Evolutionary conservation across 129 eudicot genomes (phyloP), one percentile per base, ranked within the genome.

Genomic region (Flaveria sonorensis): DNA sequence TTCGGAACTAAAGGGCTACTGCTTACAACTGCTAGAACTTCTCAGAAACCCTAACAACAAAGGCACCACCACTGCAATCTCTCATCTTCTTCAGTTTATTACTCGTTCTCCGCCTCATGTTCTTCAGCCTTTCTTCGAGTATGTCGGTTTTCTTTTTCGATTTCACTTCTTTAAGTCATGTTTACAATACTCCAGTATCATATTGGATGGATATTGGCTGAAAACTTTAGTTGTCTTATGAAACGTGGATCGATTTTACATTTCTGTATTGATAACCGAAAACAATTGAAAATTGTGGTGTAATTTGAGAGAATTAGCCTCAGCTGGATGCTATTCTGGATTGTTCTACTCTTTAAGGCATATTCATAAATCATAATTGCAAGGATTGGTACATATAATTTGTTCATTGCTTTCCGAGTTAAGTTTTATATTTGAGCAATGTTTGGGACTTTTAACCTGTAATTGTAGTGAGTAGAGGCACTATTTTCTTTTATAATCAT

Each of bases 71-170:
- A 11, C 73, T n/a, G 32, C 80, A 52, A 59, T 84, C 39, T 52
- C 86, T 73, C 81, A 45, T 56, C 81, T 91, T 39, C 90, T 57
- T 65, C 81, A 48, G 15, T 79, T 87, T 30, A 88, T 90, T 32
- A 86, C 76, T 21, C 80, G 81, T 1, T 89, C 85, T 16, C 43
- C 92, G 14, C 70, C 88, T 15, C 65, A 60, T 39, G 62, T 77
- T 46, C 90, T 93, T 18, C 96, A 87, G 61, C 88, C 89, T 36
- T 83, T 88, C 71, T 84, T 93, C 75, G 98, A 93, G 98, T 93
- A 89, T 10, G 87, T 57, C 53, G 7, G 40, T 48, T 40, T 47
- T 43, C 19, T 8, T 52, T 47, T 23, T 16, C 30, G 52, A 39
- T 7, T 67, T 67, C n/a, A 40, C 72, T 40, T 39, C 15, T 12